phyloP scores from a whole-genome alignment of 2,329 filamentous ascomycete genomes.

The Aspergillus sp. region DNA sequence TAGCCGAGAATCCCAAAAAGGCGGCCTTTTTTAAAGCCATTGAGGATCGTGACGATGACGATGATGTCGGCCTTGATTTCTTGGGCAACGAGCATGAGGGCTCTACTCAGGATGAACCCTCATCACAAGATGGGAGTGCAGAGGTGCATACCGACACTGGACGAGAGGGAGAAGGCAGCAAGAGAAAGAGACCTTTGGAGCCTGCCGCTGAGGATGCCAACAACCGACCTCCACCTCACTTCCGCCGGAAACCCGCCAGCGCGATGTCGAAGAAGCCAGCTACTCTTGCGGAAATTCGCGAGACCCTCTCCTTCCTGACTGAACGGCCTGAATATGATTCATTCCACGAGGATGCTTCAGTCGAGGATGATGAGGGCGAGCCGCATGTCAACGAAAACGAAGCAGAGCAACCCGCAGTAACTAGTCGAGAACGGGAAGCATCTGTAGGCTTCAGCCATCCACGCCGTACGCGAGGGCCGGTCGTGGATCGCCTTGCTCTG shows the following conservation, averaged over 20 bases:
- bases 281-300: constrained; percentile 75
- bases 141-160: constrained; percentile 21
- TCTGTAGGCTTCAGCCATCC: constrained; percentile 34
- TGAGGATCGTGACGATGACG: constrained; percentile 72
- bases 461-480: constrained; percentile 40
- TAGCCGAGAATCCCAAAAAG: constrained; percentile 85
- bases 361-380: constrained; percentile 53
- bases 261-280: constrained; percentile 64
- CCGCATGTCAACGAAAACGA: constrained; percentile 39
- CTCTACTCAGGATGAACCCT: constrained; percentile 40
- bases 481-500: constrained; percentile 47
- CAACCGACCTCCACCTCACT: constrained; percentile 58
- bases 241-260: constrained; percentile 60
- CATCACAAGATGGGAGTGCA: constrained; percentile 26
- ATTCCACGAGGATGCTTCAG: constrained; percentile 53
- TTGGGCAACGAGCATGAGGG: constrained; percentile 49
- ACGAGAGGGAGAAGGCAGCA: constrained; percentile 25
- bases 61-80: constrained; percentile 74
- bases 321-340: constrained; percentile 62
- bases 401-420: constrained; percentile 23
- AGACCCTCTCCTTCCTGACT: constrained; percentile 79
- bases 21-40: constrained; percentile 87
- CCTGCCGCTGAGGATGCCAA: constrained; percentile 43
- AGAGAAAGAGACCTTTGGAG: constrained; percentile 44
- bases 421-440: constrained; percentile 21